Base-by-base conservation (phyloP, 75 land plant species). In the Sequoiadendron giganteum region DNA sequence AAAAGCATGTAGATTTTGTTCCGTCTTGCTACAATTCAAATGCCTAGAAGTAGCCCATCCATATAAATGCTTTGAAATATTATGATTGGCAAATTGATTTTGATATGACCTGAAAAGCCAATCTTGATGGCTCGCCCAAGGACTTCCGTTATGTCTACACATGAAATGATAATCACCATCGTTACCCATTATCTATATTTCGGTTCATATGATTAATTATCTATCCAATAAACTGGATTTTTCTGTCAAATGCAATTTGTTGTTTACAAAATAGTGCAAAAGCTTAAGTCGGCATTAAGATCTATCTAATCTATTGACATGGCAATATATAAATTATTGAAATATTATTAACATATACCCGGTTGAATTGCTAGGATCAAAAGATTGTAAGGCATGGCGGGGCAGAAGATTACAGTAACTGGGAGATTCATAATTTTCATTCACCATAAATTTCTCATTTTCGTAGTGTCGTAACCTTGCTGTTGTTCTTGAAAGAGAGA, bases 31-130 rank as follows among this genome's bases (percentile, higher is more conserved):
- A 45, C 52, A 82, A 82, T 82, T 25, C 34, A 47, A 47, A 43
- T 47, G 11, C 30, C 25, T 47, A 11, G 45, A 13, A 45, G 25
- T 47, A 47, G 52, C 47, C 84, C 84, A 82, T 45, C 49, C 49
- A 81, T 81, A 81, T 21, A 81, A 81, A 40, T 28, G 6, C 19
- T 32, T 81, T 81, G 48, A 25, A 47, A 6, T 19, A 3, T 47
- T 49, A 82, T 45, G 0, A 82, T 45, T 43, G 8, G 52, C n/a
- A 19, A 82, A 47, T 82, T 82, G 48, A n/a, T 43, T 82, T 47
- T 82, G 52, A 82, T 82, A 82, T 2, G 84, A 82, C 45, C 84
- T 82, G 32, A n/a, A 43, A 47, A 82, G 15, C 84, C 84, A 82
- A 47, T 82, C 52, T 28, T n/a, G 49, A 45, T 47, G 52, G 52